Percentiles rank a stretch among this genome's conserved stretches.
phyloP scores from a whole-genome alignment of 257 asterid species.

The Cruciata laevipes region DNA sequence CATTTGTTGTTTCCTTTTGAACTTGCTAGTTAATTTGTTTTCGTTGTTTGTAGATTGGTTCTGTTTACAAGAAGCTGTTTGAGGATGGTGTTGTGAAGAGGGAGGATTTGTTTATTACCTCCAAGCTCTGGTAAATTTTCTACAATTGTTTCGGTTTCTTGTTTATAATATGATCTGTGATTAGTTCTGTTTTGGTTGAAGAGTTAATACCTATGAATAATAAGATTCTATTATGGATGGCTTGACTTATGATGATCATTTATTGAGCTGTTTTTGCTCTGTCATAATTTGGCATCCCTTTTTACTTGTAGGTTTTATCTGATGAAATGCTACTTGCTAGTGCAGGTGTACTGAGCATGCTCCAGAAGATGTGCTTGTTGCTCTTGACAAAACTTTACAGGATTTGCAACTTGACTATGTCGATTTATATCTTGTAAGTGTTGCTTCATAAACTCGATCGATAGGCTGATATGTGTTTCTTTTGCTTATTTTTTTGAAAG shows the following conservation, averaged over 20 bases:
- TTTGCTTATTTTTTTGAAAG: too few relatives aligned
- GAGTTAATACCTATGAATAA: background rate
- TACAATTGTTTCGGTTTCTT: background rate
- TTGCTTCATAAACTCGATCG: background rate
- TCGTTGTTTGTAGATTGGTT: constrained; percentile 33
- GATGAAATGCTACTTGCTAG: background rate
- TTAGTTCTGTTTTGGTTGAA: background rate
- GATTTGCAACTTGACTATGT: constrained; percentile 64
- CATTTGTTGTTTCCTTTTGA: background rate
- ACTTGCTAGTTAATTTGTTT: background rate
- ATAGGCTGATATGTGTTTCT: background rate
- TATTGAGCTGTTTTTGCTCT: background rate
- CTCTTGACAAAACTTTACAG: constrained; percentile 41
- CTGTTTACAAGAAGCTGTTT: constrained; percentile 40
- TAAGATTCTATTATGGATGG: background rate
- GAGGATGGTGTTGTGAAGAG: constrained; percentile 54
- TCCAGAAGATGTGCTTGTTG: constrained; percentile 61
- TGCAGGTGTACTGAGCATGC: constrained; percentile 53
- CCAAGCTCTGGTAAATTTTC: constrained; percentile 43
- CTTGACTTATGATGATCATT: background rate
- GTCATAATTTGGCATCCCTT: too few relatives aligned
- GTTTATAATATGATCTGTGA: background rate
- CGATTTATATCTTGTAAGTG: constrained; percentile 53
- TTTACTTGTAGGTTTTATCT: background rate
- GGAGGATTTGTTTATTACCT: constrained; percentile 51